Evolutionary conservation across 2,329 filamentous ascomycete genomes (phyloP), one percentile per base, ranked within the genome.

Genomic region (Penicillium sp.): DNA sequence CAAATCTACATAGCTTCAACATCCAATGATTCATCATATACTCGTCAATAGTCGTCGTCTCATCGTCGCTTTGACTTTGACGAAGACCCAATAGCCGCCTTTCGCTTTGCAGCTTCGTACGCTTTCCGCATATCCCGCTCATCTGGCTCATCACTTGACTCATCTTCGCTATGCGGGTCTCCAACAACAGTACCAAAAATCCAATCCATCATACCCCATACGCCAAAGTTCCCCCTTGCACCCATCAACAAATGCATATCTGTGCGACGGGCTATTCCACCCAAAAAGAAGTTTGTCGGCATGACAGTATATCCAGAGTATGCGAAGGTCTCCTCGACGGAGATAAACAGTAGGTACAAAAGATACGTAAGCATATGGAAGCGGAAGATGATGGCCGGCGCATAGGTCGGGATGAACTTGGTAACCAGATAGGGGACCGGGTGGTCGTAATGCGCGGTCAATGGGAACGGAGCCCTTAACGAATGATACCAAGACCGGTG

Each of bases 321-420:
- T 1, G 78, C 73, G 55, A 82, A 80, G 0, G 78, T 73, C 53
- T 82, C 79, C 57, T 83, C 78, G 1, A 83, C 62, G n/a, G 77
- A 80, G 49, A 78, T 69, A 21, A 80, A 51, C 0, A 72, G 67
- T 17, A 80, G 64, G 49, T 81, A 76, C 26, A 81, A 55, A 35
- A 81, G 68, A 66, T 77, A 83, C 3, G 79, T 81, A 50, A 82
- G 67, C 45, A 82, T 74, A 62, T 83, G 80, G 67, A 81, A 79
- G 49, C 79, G 77, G 61, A 80, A 75, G 17, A 78, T 53, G 32
- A 77, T 67, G 1, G 79, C 79, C 2, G 80, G 77, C 2, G 77
- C 57, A 58, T 80, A 81, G 6, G 77, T 72, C 2, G 80, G 80
- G 24, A 82, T 48, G 64, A 79, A 82, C 32, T 70, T 73, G 50